These are phyloP conservation scores for Yarrowia deformans DNA, from an alignment of 805 yeast species.

Conservation along the genomic window DNA sequence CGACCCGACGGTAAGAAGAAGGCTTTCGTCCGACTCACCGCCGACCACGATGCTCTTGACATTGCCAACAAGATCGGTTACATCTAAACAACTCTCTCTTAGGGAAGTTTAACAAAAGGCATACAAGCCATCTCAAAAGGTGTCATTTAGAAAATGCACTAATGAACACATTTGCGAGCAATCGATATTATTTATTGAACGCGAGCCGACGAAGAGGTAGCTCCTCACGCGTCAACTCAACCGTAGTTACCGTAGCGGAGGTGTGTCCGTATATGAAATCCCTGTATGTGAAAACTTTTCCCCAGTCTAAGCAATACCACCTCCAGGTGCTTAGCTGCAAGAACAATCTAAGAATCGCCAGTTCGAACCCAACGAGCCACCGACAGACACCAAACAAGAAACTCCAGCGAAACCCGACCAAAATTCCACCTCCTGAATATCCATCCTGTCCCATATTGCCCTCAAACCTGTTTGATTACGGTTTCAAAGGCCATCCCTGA, in stretches of 20 bases:
- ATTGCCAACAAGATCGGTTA: conserved; percentile 99
- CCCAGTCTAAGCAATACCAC: neutral
- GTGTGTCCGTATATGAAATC: conserved; percentile 6
- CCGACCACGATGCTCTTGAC: conserved; percentile 99
- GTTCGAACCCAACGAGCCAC: neutral
- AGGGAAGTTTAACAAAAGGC: conserved; percentile 12
- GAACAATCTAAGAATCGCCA: neutral
- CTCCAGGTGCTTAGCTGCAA: conserved; percentile 2
- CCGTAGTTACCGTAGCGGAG: conserved; percentile 23
- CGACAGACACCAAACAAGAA: too few relatives aligned
- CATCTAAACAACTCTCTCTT: conserved; percentile 63
- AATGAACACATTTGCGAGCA: conserved; percentile 31
- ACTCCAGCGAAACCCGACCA: too few relatives aligned
- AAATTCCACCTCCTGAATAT: too few relatives aligned
- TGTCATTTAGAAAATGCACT: conserved; percentile 35
- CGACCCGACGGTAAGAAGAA: conserved; percentile 99
- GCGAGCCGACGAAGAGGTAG: conserved; percentile 35
- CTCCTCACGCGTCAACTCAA: conserved; percentile 32
- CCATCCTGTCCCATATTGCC: neutral
- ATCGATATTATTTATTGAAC: conserved; percentile 38
- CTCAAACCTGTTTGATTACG: neutral
- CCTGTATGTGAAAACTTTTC: neutral
- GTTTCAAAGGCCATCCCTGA: too few relatives aligned
- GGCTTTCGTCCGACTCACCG: conserved; percentile 98
- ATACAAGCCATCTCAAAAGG: neutral